Conservation (phyloP, 768 basidiomycete genomes). For the Hericium erinaceus region DNA sequence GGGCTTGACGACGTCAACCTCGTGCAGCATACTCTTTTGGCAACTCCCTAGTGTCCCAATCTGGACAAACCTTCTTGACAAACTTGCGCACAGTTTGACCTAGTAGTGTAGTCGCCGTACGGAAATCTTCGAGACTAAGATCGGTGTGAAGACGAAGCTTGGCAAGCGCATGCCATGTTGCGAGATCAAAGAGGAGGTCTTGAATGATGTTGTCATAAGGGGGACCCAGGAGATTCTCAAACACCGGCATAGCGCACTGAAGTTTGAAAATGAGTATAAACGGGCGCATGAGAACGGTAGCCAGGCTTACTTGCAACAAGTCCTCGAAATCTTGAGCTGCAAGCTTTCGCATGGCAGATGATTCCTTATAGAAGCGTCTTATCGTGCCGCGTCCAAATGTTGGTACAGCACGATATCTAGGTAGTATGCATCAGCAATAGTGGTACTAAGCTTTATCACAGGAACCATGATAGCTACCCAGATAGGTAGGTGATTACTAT, state of each 20-base stretch:
- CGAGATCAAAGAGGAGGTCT: not conserved
- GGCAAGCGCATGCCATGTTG: constrained; percentile 5
- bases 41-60: not conserved
- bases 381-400: constrained; percentile 19
- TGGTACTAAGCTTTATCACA: too few relatives aligned
- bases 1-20: not conserved
- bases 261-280: not conserved
- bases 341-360: constrained; percentile 18
- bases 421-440: too few relatives aligned
- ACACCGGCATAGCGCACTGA: constrained; percentile 18
- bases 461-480: too few relatives aligned
- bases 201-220: not conserved
- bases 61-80: not conserved
- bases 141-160: constrained; percentile 13
- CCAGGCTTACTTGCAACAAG: constrained; percentile 15
- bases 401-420: constrained; percentile 14
- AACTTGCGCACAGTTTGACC: not conserved
- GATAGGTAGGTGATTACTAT: too few relatives aligned
- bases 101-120: not conserved
- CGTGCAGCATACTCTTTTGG: not conserved
- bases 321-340: constrained; percentile 20
- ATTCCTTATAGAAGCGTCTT: constrained; percentile 14
- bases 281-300: too few relatives aligned
- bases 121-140: not conserved
- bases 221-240: constrained; percentile 10